Percentiles rank a stretch among this genome's conserved stretches.
Conservation (phyloP, 495 filamentous ascomycete genomes). For the Penicillium chermesinum region DNA sequence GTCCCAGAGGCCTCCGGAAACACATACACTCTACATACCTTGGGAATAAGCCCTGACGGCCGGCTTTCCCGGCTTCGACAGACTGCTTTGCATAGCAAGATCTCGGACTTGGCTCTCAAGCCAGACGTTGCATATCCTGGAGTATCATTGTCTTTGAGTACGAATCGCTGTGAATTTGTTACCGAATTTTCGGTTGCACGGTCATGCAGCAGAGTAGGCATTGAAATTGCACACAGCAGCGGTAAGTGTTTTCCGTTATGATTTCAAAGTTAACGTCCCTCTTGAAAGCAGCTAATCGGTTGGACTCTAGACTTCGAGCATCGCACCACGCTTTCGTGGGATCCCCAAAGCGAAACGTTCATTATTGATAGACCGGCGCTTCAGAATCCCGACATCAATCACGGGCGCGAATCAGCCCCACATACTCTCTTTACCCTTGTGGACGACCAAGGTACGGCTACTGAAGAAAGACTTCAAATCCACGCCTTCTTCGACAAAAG, state of each 20-base stretch:
- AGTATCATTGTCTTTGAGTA: constrained; percentile 13
- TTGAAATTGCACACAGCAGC: constrained; percentile 25
- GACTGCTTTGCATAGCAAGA: constrained; percentile 6
- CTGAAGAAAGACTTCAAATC: constrained; percentile 31
- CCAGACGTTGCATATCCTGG: not conserved
- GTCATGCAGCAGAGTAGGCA: constrained; percentile 24
- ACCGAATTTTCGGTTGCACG: constrained; percentile 24
- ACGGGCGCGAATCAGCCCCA: constrained; percentile 26
- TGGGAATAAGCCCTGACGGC: constrained; percentile 28
- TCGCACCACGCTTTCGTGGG: constrained; percentile 27
- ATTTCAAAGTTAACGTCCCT: constrained; percentile 1
- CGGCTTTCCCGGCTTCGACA: constrained; percentile 24
- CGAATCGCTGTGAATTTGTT: constrained; percentile 29
- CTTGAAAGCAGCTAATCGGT: not conserved
- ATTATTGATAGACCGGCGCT: constrained; percentile 26
- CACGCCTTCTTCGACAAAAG: constrained; percentile 34
- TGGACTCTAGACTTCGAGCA: constrained; percentile 10
- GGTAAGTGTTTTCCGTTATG: no score
- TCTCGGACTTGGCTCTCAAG: not conserved
- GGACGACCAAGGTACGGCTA: constrained; percentile 13
- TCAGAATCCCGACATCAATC: constrained; percentile 24
- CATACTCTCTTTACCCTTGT: constrained; percentile 33
- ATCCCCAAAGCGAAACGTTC: constrained; percentile 28
- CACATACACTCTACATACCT: constrained; percentile 30
- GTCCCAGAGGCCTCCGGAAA: constrained; percentile 10